Conservation (phyloP, 2,329 filamentous ascomycete genomes). For the Colletotrichum zoysiae region DNA sequence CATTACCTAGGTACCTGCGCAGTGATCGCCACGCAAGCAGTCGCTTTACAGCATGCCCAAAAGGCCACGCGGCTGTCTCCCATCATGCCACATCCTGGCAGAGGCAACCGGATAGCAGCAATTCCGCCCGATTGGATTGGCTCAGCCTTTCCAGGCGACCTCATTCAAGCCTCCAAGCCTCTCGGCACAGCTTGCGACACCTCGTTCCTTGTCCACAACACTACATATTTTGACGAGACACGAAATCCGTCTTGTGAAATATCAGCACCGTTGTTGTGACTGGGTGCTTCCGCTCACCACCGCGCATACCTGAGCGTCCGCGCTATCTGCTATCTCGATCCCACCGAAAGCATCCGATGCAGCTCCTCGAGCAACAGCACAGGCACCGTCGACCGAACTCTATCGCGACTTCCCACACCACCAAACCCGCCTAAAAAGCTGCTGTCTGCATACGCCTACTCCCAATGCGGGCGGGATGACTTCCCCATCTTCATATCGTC, state of each 20-base stretch:
- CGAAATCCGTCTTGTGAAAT: slow-evolving; percentile 1
- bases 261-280: slow-evolving; percentile 9
- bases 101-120: slow-evolving; percentile 18
- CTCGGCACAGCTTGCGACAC: slow-evolving; percentile 33
- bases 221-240: slow-evolving; percentile 7
- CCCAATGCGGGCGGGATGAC: slow-evolving; percentile 64
- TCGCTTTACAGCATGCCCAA: slow-evolving; percentile 25
- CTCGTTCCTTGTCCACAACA: slow-evolving; percentile 30
- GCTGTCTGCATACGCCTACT: slow-evolving; percentile 32
- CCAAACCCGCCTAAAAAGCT: slow-evolving; percentile 28
- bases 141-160: slow-evolving; percentile 26
- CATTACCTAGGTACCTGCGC: background rate
- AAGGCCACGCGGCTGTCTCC: slow-evolving; percentile 40
- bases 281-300: slow-evolving; percentile 8
- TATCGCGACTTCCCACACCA: slow-evolving; percentile 33
- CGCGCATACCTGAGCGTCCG: slow-evolving; percentile 7
- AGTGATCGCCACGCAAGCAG: slow-evolving; percentile 1
- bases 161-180: slow-evolving; percentile 16
- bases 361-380: slow-evolving; percentile 38
- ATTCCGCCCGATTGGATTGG: slow-evolving; percentile 25
- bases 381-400: slow-evolving; percentile 35
- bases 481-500: slow-evolving; percentile 64
- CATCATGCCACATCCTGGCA: slow-evolving; percentile 5
- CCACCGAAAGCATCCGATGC: slow-evolving; percentile 36
- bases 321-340: slow-evolving; percentile 15